Conservation (phyloP, 805 yeast species). For the Millerago galiae region DNA sequence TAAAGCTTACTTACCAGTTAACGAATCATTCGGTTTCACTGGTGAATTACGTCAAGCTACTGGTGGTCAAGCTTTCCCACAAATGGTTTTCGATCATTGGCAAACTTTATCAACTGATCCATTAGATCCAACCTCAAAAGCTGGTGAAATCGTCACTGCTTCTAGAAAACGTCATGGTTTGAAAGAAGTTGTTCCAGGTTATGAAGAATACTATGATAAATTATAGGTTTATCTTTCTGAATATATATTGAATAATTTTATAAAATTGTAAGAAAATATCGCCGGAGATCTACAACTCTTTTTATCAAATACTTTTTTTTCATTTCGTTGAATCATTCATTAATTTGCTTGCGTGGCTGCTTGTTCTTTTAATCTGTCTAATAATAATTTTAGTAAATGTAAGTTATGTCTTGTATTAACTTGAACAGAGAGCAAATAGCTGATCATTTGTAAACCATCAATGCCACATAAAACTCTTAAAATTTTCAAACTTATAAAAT, state of each 20-base stretch:
- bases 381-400: constrained; percentile 14
- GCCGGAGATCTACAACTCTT: too few species aligned
- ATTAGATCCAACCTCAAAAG: constrained; percentile 73
- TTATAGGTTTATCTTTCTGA: constrained; percentile 37
- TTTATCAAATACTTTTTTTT: too few species aligned
- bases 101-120: constrained; percentile 87
- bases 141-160: constrained; percentile 56
- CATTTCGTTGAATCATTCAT: not conserved
- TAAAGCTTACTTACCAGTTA: constrained; percentile 99
- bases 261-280: constrained; percentile 2
- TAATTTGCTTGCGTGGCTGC: not conserved
- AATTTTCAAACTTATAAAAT: constrained; percentile 17
- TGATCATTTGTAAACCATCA: constrained; percentile 7
- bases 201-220: constrained; percentile 97
- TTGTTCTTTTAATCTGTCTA: constrained; percentile 5
- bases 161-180: constrained; percentile 95
- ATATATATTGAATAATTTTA: not conserved
- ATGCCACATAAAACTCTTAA: constrained; percentile 15
- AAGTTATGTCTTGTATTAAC: constrained; percentile 20
- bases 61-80: constrained; percentile 99
- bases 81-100: constrained; percentile 99
- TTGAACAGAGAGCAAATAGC: constrained; percentile 15
- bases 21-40: constrained; percentile 99
- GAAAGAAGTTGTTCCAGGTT: constrained; percentile 97
- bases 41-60: constrained; percentile 99